Base-by-base conservation (phyloP, 2,329 filamentous ascomycete genomes). In the Beauveria brongniartii region DNA sequence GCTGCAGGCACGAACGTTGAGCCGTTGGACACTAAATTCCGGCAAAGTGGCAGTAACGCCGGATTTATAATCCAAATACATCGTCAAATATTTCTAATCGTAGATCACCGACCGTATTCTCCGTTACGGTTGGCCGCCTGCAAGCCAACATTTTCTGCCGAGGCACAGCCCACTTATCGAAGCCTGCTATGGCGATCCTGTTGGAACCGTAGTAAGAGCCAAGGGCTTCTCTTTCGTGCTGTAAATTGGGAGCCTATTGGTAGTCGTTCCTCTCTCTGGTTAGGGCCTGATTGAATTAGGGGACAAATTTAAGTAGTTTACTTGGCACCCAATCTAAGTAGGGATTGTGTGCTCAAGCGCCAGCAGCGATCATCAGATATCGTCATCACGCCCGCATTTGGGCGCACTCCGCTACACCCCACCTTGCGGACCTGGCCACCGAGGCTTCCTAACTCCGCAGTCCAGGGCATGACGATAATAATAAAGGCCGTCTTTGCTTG, bases 41-140 rank as follows among this genome's bases (percentile, higher is more conserved):
- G 47, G 22, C 20, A 40, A 48, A 12, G 34, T 5, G 28, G 28
- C 9, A 12, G 24, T 5, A 18, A 48, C 7, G 30, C 43, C 26
- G 44, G 55, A 57, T 57, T 57, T 57, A 57, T 57, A 57, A 57
- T 37, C 44, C 44, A 37, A 40, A n/a, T 18, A 16, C 44, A 22
- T 12, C 12, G 20, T 14, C 16, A 9, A 9, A 37, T 34, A 56
- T 56, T 56, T 20, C 12, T 47, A 53, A 53, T 24, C 34, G 30
- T 28, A 40, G 40, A 48, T 34, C n/a, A 20, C 37, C 43, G 54
- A 30, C 37, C 28, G 48, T 56, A 22, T 34, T 34, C 30, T 34
- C 30, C 30, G 30, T 34, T 34, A 34, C 2, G 30, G 30, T 5
- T 34, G 30, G 30, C 30, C 30, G 1, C 30, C 30, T 34, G 30